Evolutionary conservation across 2,329 filamentous ascomycete genomes (phyloP).

Genomic region (Lasiodiplodia gonubiensis): DNA sequence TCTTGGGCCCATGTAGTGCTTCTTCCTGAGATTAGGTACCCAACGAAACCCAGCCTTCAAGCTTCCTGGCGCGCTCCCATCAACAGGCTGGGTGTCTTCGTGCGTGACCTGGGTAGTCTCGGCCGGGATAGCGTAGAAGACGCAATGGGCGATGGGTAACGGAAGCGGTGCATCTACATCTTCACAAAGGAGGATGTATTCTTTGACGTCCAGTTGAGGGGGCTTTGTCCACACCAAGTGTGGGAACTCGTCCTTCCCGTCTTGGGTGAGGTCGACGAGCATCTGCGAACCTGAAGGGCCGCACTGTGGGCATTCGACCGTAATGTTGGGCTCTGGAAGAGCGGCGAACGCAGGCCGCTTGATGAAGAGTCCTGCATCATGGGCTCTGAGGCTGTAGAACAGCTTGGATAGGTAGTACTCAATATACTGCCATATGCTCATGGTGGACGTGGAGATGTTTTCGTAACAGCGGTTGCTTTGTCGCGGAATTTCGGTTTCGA

Average conservation of each 20-base stretch:
- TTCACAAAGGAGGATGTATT: slow-evolving; percentile 31
- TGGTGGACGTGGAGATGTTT: background rate
- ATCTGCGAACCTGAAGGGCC: slow-evolving; percentile 48
- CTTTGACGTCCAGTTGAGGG: slow-evolving; percentile 19
- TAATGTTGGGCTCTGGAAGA: slow-evolving; percentile 45
- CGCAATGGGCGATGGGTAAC: slow-evolving; percentile 23
- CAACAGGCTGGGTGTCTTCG: slow-evolving; percentile 12
- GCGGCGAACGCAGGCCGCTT: slow-evolving; percentile 39
- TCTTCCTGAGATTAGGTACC: slow-evolving; percentile 50
- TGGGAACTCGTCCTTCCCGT: slow-evolving; percentile 28
- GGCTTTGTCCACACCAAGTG: slow-evolving; percentile 23
- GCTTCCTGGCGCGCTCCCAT: slow-evolving; percentile 31
- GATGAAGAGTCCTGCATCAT: slow-evolving; percentile 30
- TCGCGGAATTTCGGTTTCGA: too few species aligned
- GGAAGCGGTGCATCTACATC: slow-evolving; percentile 31
- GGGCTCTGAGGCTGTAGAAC: slow-evolving; percentile 2
- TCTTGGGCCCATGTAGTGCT: slow-evolving; percentile 54
- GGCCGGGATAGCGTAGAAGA: slow-evolving; percentile 30
- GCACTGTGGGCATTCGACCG: slow-evolving; percentile 49
- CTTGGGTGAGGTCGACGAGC: slow-evolving; percentile 44
- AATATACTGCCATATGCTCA: slow-evolving; percentile 2
- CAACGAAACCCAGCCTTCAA: slow-evolving; percentile 56
- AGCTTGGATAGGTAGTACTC: slow-evolving; percentile 16
- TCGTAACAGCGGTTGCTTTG: background rate
- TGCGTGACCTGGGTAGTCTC: slow-evolving; percentile 12